Evolutionary conservation across 2,329 filamentous ascomycete genomes (phyloP).

Genomic region (Phialophora expanda): DNA sequence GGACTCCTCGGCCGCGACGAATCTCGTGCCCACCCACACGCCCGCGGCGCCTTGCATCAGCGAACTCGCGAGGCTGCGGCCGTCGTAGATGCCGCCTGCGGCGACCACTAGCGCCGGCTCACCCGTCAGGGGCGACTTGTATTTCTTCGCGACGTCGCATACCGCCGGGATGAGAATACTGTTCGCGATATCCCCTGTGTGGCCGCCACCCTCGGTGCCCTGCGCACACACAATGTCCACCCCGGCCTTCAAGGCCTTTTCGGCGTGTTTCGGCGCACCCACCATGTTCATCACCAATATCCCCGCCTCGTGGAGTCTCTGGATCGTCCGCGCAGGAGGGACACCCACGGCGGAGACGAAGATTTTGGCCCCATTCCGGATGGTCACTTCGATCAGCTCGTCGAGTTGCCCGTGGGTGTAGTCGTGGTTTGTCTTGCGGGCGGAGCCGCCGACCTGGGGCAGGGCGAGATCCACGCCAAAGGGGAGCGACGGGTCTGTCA

Average conservation of each 20-base stretch:
- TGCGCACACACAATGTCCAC: slow-evolving; percentile 93
- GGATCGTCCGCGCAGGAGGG: slow-evolving; percentile 74
- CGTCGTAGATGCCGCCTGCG: slow-evolving; percentile 85
- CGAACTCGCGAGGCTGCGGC: slow-evolving; percentile 76
- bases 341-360: slow-evolving; percentile 91
- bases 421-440: slow-evolving; percentile 91
- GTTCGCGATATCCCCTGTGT: slow-evolving; percentile 85
- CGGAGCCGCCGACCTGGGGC: slow-evolving; percentile 81
- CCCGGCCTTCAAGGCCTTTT: slow-evolving; percentile 83
- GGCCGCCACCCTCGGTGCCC: slow-evolving; percentile 90
- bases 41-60: slow-evolving; percentile 87
- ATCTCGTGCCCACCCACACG: slow-evolving; percentile 93
- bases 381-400: slow-evolving; percentile 83
- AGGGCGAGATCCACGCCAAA: slow-evolving; percentile 93
- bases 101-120: slow-evolving; percentile 79
- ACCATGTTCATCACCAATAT: slow-evolving; percentile 98
- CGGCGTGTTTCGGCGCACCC: slow-evolving; percentile 86
- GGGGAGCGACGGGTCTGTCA: slow-evolving; percentile 70
- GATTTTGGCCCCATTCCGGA: slow-evolving; percentile 79
- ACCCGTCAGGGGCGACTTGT: slow-evolving; percentile 73
- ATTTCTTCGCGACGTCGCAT: slow-evolving; percentile 77
- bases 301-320: slow-evolving; percentile 75
- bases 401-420: slow-evolving; percentile 90
- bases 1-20: slow-evolving; percentile 82
- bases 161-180: slow-evolving; percentile 87